Evolutionary conservation across 1,284 basidiomycete species (phyloP), one percentile per base, ranked within the genome.

Genomic region (Leccinum solheimii): DNA sequence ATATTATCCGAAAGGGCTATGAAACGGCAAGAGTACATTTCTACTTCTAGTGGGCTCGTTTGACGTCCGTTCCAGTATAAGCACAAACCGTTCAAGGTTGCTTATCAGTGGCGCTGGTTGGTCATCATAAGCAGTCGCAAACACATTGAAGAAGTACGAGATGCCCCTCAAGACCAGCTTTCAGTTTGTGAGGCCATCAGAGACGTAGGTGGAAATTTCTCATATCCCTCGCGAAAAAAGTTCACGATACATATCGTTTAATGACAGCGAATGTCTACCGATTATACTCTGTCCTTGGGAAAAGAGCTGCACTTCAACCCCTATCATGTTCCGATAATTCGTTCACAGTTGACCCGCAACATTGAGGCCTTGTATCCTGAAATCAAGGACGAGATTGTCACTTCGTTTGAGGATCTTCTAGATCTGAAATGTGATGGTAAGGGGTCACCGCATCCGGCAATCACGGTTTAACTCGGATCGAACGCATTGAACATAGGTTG

Each of bases 111-210:
- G 34, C 66, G 68, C 36, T 84, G 81, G 82, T 57, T 76, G 0
- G 74, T 84, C n/a, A 8, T 83, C 34, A 62, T 81, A 3, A 76
- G 68, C 51, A 76, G 74, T 10, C 71, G 67, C 0, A 67, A 76
- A 30, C 66, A 77, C 23, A 67, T 81, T 10, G 77, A 82, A 2
- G 81, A 85, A 43, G 34, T 84, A 6, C 68, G 72, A 9, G 77
- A 67, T 38, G 76, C 78, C 0, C 63, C 72, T 0, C 16, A 45
- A 45, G 43, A 21, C 43, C 43, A 21, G 19, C 19, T 45, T 45
- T 19, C 43, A 21, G 7, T 45, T 13, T 43, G 40, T n/a, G 40
- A 43, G 7, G 36, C 43, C 11, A 13, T 21, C 19, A 21, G 43
- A 21, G 43, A 45, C 14, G 43, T 45, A 38, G 36, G 36, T 38